phyloP scores from a whole-genome alignment of 495 filamentous ascomycete genomes.

The Astrothelium subdiscretum region DNA sequence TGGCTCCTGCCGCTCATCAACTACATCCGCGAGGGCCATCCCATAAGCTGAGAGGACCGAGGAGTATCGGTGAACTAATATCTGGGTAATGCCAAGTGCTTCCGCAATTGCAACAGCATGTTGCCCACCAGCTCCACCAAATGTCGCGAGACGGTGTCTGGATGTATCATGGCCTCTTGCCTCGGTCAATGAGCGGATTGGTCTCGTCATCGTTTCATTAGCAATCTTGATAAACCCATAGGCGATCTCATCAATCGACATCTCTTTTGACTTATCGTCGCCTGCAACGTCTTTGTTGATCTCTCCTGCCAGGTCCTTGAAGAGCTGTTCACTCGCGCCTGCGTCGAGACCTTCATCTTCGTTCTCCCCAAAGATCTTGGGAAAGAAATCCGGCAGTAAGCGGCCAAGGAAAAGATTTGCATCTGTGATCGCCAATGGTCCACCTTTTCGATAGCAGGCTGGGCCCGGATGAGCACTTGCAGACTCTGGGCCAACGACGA shows the following conservation, averaged over 20 bases:
- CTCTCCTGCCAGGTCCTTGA: slow-evolving; percentile 64
- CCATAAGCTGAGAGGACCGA: slow-evolving; percentile 93
- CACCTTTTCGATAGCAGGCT: slow-evolving; percentile 89
- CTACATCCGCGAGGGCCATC: slow-evolving; percentile 92
- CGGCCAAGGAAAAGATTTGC: slow-evolving; percentile 85
- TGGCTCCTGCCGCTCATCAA: slow-evolving; percentile 84
- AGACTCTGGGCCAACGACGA: slow-evolving; percentile 93
- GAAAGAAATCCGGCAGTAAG: slow-evolving; percentile 87
- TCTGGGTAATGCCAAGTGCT: slow-evolving; percentile 73
- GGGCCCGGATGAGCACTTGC: slow-evolving; percentile 89
- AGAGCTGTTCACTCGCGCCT: slow-evolving; percentile 61
- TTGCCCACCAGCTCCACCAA: slow-evolving; percentile 92
- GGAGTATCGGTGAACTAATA: slow-evolving; percentile 83
- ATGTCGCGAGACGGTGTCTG: slow-evolving; percentile 77
- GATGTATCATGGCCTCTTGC: slow-evolving; percentile 88
- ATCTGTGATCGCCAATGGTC: slow-evolving; percentile 85
- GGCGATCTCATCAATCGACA: slow-evolving; percentile 80
- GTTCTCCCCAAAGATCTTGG: slow-evolving; percentile 88
- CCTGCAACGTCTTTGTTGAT: slow-evolving; percentile 54
- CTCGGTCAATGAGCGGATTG: slow-evolving; percentile 86
- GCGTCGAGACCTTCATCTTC: slow-evolving; percentile 80
- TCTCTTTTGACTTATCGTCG: slow-evolving; percentile 48
- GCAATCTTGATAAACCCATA: slow-evolving; percentile 86
- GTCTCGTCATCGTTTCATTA: slow-evolving; percentile 91
- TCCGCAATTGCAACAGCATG: slow-evolving; percentile 94